These are phyloP conservation scores for Dichomitus squalens DNA, from an alignment of 1,284 basidiomycete genomes.

Conservation along the genomic window DNA sequence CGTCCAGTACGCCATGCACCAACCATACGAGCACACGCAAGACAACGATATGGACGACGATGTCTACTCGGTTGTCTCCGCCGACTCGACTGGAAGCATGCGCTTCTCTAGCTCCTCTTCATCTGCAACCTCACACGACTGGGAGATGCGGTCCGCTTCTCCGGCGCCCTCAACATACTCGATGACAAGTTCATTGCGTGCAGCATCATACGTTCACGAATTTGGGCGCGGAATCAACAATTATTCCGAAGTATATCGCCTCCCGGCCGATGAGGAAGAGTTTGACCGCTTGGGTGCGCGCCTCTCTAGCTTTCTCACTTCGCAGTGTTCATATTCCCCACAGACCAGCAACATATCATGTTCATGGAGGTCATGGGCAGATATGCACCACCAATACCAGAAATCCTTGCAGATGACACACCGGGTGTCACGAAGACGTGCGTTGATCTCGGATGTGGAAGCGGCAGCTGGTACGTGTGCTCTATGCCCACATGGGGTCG, in stretches of 20 bases:
- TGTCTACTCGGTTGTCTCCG: slow-evolving; percentile 40
- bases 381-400: slow-evolving; percentile 57
- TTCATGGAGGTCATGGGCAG: slow-evolving; percentile 65
- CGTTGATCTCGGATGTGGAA: slow-evolving; percentile 80
- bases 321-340: neutral
- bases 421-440: slow-evolving; percentile 60
- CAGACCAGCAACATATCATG: slow-evolving; percentile 70
- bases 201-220: slow-evolving; percentile 61
- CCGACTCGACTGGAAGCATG: slow-evolving; percentile 26
- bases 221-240: slow-evolving; percentile 73
- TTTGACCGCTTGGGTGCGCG: slow-evolving; percentile 63
- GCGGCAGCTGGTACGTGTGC: slow-evolving; percentile 65
- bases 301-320: neutral
- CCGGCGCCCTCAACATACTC: slow-evolving; percentile 71
- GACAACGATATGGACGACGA: slow-evolving; percentile 27
- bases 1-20: slow-evolving; percentile 16
- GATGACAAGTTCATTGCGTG: slow-evolving; percentile 62
- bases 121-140: slow-evolving; percentile 45
- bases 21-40: slow-evolving; percentile 20
- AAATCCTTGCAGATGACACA: slow-evolving; percentile 60
- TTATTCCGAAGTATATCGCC: slow-evolving; percentile 73
- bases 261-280: slow-evolving; percentile 79
- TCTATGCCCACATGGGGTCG: slow-evolving; percentile 2
- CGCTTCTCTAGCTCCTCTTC: slow-evolving; percentile 43
- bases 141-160: slow-evolving; percentile 58